Base-by-base conservation (phyloP, 495 filamentous ascomycete genomes). In the Lepidopterella palustris region DNA sequence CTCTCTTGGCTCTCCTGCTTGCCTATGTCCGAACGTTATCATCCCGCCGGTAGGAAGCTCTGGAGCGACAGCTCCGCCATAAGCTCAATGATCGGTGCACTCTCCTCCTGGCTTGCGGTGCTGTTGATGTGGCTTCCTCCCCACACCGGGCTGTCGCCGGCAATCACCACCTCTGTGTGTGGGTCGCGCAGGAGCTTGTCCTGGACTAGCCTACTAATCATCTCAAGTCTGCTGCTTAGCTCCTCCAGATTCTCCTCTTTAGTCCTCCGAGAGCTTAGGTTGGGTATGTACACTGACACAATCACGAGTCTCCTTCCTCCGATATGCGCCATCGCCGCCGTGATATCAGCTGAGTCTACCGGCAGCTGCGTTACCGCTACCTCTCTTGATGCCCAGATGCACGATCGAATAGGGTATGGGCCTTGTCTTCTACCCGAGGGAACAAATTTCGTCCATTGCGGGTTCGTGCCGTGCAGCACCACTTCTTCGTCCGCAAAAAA, bases 91-190 rank as follows among this genome's bases (percentile, higher is more conserved):
- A 74, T 72, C 42, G 58, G 63, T 52, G 68, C 70, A 35, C 69
- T 72, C 61, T 76, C 68, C 23, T 70, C 72, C 39, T 74, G 66
- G 28, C 58, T 61, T 21, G 24, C 50, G 26, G 48, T 23, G 39
- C 45, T 53, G n/a, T 62, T 62, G 35, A 75, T 62, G 13, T 67
- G 55, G 53, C 73, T 71, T 66, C 70, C 72, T 66, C 71, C 73
- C 71, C 61, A 76, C 10, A 75, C 64, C 57, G 68, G 65, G 50
- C 73, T 73, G 65, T 75, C 69, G 45, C 70, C 69, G 53, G 66
- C 48, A 58, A 74, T 55, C 26, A 68, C 45, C 25, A 67, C 59
- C 32, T 68, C 62, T 18, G 60, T 68, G 35, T 54, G 50, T 28
- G 28, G 58, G 39, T 63, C 48, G 32, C 49, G 60, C 31, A 58